phyloP scores from a whole-genome alignment of 495 filamentous ascomycete species.

The Lepidopterella palustris region DNA sequence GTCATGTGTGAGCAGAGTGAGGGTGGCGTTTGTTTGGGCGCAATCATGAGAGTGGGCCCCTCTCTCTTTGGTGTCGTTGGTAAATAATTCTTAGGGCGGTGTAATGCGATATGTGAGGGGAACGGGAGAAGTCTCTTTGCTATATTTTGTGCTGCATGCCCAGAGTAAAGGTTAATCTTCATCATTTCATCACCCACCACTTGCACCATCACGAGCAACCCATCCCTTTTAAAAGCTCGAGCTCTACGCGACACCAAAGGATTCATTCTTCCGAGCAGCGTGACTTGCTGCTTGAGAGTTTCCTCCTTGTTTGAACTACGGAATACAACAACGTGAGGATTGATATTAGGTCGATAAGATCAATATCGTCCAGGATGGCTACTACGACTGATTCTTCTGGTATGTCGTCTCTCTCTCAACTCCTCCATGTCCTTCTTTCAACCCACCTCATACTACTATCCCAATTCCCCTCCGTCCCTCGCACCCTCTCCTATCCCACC shows the following conservation, averaged over 20 bases:
- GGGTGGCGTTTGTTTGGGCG: too few relatives aligned
- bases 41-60: too few relatives aligned
- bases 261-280: not conserved
- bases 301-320: constrained; percentile 9
- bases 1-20: too few relatives aligned
- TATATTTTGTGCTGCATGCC: too few relatives aligned
- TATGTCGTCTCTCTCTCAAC: not conserved
- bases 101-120: too few relatives aligned
- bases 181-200: too few relatives aligned
- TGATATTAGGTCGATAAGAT: constrained; percentile 6
- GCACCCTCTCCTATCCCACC: not conserved
- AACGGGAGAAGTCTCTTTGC: too few relatives aligned
- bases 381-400: constrained; percentile 2
- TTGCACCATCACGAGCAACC: too few relatives aligned
- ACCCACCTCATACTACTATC: not conserved
- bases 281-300: constrained; percentile 3
- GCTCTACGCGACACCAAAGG: not conserved
- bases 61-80: too few relatives aligned
- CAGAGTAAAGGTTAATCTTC: too few relatives aligned
- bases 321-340: constrained; percentile 2
- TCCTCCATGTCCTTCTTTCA: not conserved
- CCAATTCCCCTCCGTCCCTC: not conserved
- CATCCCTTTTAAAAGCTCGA: too few relatives aligned
- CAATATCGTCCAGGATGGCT: constrained; percentile 6
- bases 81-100: too few relatives aligned